A percentile compares a stretch with the other conserved stretches of the same genome.
These are phyloP conservation scores for Leishmania amazonensis DNA, from an alignment of 208 protist genomes.

Conservation along the genomic window DNA sequence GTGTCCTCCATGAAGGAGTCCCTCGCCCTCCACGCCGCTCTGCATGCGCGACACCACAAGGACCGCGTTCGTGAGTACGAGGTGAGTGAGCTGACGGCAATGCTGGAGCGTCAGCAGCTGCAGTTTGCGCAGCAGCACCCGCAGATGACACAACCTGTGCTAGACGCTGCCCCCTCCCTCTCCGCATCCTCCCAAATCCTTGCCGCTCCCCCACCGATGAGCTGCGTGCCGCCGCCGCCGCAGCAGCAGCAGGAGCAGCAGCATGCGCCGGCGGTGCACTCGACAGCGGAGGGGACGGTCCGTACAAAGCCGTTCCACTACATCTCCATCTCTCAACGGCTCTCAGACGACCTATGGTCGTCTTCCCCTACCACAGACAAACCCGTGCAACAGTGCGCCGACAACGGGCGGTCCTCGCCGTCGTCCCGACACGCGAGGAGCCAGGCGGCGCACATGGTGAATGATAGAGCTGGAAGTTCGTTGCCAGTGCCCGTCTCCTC, in stretches of 20 bases:
- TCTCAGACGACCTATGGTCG: neutral
- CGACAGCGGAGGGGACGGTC: neutral
- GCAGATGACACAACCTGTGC: neutral
- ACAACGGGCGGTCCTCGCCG: neutral
- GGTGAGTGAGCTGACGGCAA: conserved; percentile 50
- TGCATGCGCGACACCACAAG: conserved; percentile 60
- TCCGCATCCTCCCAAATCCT: neutral
- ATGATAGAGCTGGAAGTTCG: neutral
- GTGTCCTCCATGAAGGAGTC: conserved; percentile 72
- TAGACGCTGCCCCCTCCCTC: neutral
- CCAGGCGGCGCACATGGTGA: neutral
- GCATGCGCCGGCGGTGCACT: neutral
- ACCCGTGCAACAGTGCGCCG: neutral
- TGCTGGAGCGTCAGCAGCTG: conserved; percentile 58
- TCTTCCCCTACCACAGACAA: neutral
- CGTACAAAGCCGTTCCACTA: conserved; percentile 5
- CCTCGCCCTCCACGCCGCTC: conserved; percentile 54
- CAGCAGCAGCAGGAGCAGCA: neutral
- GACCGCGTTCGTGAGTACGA: conserved; percentile 64
- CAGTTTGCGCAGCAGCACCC: conserved; percentile 5
- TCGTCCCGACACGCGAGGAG: neutral
- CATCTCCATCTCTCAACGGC: conserved; percentile 7
- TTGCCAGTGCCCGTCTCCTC: neutral
- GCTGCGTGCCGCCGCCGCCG: neutral
- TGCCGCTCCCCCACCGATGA: neutral